These are phyloP conservation scores for Sonneratia caseolaris DNA, from an alignment of 345 rosid genomes.

Conservation along the genomic window DNA sequence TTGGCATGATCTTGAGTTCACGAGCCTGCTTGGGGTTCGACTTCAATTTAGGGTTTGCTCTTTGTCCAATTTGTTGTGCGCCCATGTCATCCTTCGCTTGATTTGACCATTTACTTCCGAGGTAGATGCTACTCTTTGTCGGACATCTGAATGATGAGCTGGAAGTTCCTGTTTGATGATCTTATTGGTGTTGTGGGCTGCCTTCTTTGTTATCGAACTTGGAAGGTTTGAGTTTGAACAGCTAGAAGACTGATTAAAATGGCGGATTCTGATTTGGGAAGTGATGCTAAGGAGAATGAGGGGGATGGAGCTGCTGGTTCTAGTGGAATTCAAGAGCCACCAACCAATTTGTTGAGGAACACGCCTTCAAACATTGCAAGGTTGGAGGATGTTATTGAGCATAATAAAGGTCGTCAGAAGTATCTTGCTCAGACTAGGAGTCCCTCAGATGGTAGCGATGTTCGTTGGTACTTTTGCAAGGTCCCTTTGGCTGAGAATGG, in stretches of 20 bases:
- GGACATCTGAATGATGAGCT: not conserved
- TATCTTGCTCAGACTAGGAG: conserved; percentile 75
- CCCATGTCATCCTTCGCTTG: not conserved
- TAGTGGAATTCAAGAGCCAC: conserved; percentile 30
- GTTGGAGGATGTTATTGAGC: conserved; percentile 83
- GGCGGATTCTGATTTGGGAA: not conserved
- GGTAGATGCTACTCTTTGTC: not conserved
- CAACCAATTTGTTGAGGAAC: conserved; percentile 74
- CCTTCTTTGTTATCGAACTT: not conserved
- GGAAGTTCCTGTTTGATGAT: not conserved
- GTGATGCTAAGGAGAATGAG: not conserved
- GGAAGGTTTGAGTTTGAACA: not conserved
- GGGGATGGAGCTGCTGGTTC: conserved; percentile 11
- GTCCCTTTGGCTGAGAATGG: conserved; percentile 72
- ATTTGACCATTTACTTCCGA: not conserved
- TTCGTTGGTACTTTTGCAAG: conserved; percentile 88
- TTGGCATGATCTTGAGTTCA: not conserved
- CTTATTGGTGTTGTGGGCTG: not conserved
- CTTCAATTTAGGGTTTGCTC: not conserved
- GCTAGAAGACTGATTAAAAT: not conserved
- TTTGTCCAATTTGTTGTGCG: not conserved
- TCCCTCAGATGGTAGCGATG: conserved; percentile 84
- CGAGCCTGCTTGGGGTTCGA: not conserved
- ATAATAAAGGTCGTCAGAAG: conserved; percentile 67
- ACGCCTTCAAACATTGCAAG: conserved; percentile 87